Conservation (phyloP, 176 grass and related monocot species). For the Oropetium thomaeum region DNA sequence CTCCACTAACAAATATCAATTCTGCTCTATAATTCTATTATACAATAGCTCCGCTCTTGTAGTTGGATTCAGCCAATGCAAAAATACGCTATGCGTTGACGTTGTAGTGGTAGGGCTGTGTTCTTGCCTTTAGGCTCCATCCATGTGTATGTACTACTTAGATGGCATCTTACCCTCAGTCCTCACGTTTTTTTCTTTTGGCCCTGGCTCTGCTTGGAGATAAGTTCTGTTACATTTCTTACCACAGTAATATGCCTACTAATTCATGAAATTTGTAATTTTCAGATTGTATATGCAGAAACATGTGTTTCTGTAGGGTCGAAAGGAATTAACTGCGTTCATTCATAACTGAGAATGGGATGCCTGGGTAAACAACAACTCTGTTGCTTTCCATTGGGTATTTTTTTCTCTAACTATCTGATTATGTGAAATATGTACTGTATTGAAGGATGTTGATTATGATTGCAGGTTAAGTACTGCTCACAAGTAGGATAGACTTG, state of each 20-base stretch:
- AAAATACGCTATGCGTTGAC: too few species aligned
- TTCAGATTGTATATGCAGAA: slow-evolving; percentile 96
- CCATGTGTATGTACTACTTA: too few species aligned
- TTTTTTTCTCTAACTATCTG: neutral
- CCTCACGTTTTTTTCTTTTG: too few species aligned
- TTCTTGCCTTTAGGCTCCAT: too few species aligned
- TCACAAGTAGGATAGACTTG: slow-evolving; percentile 95
- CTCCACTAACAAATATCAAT: too few species aligned
- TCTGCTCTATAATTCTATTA: too few species aligned
- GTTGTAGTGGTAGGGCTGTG: too few species aligned
- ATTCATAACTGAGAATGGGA: slow-evolving; percentile 96
- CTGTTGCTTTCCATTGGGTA: neutral
- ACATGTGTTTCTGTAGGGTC: slow-evolving; percentile 76
- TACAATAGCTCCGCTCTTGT: too few species aligned
- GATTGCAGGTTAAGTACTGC: slow-evolving; percentile 86
- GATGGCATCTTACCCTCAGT: neutral
- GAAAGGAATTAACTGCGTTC: slow-evolving; percentile 98
- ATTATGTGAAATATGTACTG: neutral
- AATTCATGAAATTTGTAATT: slow-evolving; percentile 35
- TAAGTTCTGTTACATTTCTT: slow-evolving; percentile 8
- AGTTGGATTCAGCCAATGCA: too few species aligned
- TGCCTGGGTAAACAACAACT: slow-evolving; percentile 66
- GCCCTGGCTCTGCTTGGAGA: too few species aligned
- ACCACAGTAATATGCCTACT: neutral
- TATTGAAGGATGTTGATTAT: neutral